These are phyloP conservation scores for Talaromyces pinophilus DNA, from an alignment of 2,329 filamentous ascomycete genomes.

Conservation along the genomic window DNA sequence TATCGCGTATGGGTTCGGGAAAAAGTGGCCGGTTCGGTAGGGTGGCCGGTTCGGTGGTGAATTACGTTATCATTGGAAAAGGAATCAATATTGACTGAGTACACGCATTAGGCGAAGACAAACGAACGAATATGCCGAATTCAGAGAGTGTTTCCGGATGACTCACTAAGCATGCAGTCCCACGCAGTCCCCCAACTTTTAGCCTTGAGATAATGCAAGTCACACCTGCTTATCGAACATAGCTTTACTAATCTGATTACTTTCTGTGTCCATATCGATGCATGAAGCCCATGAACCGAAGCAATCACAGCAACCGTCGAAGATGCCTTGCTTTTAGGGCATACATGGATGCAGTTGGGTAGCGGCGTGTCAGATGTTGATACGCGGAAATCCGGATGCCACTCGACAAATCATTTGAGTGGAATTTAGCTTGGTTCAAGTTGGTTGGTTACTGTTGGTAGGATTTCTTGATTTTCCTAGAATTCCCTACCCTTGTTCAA, in stretches of 20 bases:
- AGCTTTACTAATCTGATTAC: background rate
- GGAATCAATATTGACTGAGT: background rate
- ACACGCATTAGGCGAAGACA: background rate
- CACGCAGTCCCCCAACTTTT: background rate
- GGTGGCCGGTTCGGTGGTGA: no score
- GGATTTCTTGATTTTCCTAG: background rate
- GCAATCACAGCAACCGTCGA: background rate
- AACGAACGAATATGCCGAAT: background rate
- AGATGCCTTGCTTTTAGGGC: constrained; percentile 17
- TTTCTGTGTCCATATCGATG: background rate
- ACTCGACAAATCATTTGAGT: background rate
- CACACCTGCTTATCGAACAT: background rate
- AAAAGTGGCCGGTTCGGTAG: no score
- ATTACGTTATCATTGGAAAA: background rate
- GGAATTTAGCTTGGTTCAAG: background rate
- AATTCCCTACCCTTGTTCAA: background rate
- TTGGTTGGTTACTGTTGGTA: background rate
- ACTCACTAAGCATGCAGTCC: constrained; percentile 4
- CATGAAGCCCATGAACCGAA: background rate
- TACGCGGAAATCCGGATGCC: constrained; percentile 10
- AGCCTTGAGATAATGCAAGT: constrained; percentile 1
- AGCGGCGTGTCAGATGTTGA: constrained; percentile 20
- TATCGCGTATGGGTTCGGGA: no score
- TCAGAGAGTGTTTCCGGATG: background rate
- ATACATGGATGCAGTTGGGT: background rate